Percentiles rank a stretch among this genome's conserved stretches.
Conservation (phyloP, 805 yeast genomes). For the Pichia cabralensis region DNA sequence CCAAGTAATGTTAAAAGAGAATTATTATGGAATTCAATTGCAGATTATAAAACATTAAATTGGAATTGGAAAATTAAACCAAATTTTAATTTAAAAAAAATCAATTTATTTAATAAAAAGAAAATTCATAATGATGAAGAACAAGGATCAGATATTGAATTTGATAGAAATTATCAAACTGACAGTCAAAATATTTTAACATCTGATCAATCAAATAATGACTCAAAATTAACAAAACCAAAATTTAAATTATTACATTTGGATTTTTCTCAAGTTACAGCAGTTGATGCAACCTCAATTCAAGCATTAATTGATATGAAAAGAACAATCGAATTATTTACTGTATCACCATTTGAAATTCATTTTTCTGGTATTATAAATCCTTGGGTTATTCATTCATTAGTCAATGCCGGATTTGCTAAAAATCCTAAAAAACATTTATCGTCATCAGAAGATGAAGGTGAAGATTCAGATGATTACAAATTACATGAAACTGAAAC, state of each 20-base stretch:
- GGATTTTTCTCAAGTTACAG: slow-evolving; percentile 70
- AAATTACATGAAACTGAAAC: too few relatives aligned
- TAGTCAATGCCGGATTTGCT: slow-evolving; percentile 72
- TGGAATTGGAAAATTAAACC: not conserved
- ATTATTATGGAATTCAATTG: slow-evolving; percentile 55
- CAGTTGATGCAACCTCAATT: slow-evolving; percentile 68
- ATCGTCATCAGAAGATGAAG: slow-evolving; percentile 1
- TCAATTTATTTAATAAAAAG: not conserved
- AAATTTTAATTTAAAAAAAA: not conserved
- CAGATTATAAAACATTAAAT: not conserved
- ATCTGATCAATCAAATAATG: slow-evolving; percentile 16
- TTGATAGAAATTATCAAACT: not conserved
- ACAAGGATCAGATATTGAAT: not conserved
- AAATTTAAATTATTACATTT: slow-evolving; percentile 58
- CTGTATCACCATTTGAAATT: slow-evolving; percentile 77
- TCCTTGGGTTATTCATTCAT: slow-evolving; percentile 77
- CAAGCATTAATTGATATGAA: slow-evolving; percentile 69
- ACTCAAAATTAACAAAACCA: slow-evolving; percentile 47
- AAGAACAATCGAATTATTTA: slow-evolving; percentile 61
- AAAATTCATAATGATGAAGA: not conserved
- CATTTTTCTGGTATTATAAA: slow-evolving; percentile 79
- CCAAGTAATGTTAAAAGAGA: slow-evolving; percentile 38
- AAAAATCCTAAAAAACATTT: slow-evolving; percentile 12
- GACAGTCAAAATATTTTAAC: too few relatives aligned
- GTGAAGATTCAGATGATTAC: slow-evolving; percentile 5